Evolutionary conservation across 371 early-diverging fungal genomes (phyloP), one percentile per base, ranked within the genome.

Genomic region (Haplosporangium sp.): DNA sequence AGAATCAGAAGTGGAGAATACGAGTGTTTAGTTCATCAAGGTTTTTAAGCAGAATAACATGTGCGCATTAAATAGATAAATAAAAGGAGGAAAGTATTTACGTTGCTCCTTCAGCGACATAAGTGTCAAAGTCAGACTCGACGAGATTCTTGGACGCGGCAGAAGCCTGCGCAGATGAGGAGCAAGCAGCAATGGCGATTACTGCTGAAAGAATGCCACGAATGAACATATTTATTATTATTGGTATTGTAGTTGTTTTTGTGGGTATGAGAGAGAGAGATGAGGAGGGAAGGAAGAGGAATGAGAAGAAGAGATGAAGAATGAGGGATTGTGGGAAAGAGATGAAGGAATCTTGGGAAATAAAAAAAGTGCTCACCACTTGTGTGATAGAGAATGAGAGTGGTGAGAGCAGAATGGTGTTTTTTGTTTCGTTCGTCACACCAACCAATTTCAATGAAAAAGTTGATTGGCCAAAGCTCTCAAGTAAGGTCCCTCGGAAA

Each of bases 171-270:
- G 61, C 57, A 7, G 65, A 64, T 48, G 70, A 63, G 10, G 79
- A 48, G 64, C 74, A 79, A 40, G 62, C 62, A 15, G 81, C 69
- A 45, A 79, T 74, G 61, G 81, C 81, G 11, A 79, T 27, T 20
- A 56, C 74, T 13, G 71, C 72, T 44, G 74, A 79, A 65, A 79
- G 68, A 47, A 79, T 79, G 50, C 69, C 63, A 40, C 71, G 81
- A 44, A 79, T 45, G 60, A 47, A 65, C 81, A 79, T 79, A 53
- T 27, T 42, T 11, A 27, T 27, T 27, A 55, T 55, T 63, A 27
- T 58, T n/a, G 5, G 42, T 44, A 48, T 1, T 27, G 27, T 27
- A 27, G 27, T 27, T 27, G 27, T 27, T 27, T 27, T 27, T 27
- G 27, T 27, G 27, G 27, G 27, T 27, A 27, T 27, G 27, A 27